Evolutionary conservation across 2,329 filamentous ascomycete species (phyloP).

Genomic region (Stylonectria norvegica): DNA sequence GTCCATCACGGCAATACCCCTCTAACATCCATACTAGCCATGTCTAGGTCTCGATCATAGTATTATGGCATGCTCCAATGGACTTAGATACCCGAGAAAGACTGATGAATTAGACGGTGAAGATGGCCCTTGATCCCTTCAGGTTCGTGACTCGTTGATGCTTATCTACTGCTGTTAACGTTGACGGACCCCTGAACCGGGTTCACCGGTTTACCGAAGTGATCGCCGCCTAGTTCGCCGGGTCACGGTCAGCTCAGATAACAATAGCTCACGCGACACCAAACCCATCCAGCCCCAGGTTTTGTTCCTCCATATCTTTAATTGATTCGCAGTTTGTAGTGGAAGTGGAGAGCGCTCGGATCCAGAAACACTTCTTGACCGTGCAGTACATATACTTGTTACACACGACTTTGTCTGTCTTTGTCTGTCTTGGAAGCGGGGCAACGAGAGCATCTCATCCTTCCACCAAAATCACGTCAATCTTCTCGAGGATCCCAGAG

Average conservation of each 20-base stretch:
- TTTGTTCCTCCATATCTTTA: neutral
- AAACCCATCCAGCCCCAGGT: neutral
- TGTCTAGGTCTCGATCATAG: too few species aligned
- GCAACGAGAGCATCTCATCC: too few species aligned
- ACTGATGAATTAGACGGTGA: too few species aligned
- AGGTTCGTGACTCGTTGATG: too few species aligned
- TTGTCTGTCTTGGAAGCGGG: too few species aligned
- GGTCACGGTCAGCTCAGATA: neutral
- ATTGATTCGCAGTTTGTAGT: neutral
- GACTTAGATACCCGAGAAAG: too few species aligned
- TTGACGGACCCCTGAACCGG: neutral
- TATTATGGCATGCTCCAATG: too few species aligned
- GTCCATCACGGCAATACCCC: too few species aligned
- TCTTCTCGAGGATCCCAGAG: neutral
- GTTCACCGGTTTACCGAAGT: neutral
- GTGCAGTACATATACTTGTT: neutral
- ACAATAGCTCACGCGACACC: neutral
- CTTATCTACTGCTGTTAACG: too few species aligned
- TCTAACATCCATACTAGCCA: too few species aligned
- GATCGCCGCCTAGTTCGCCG: neutral
- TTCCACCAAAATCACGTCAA: neutral
- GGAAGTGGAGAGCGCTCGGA: neutral
- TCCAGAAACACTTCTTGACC: neutral
- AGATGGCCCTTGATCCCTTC: too few species aligned
- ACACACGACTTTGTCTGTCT: neutral